phyloP scores from a whole-genome alignment of 2,329 filamentous ascomycete genomes.

The Apiospora rasikravindrae region DNA sequence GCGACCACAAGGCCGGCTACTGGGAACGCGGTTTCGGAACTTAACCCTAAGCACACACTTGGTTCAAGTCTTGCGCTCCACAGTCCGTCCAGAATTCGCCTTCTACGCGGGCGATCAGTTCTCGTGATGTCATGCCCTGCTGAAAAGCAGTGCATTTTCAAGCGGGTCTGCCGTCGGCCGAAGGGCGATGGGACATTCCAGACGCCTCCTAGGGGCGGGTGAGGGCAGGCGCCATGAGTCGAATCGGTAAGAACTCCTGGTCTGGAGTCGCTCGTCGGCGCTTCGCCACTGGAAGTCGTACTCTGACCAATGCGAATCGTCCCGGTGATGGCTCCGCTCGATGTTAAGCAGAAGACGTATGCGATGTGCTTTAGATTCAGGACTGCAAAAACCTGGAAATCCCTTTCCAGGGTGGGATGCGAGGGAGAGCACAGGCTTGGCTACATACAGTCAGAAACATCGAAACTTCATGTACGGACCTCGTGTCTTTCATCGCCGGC shows the following conservation, averaged over 20 bases:
- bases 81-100: slow-evolving; percentile 70
- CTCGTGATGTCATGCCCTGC: slow-evolving; percentile 47
- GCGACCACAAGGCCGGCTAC: slow-evolving; percentile 40
- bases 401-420: slow-evolving; percentile 26
- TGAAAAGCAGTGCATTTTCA: slow-evolving; percentile 55
- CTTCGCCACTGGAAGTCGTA: slow-evolving; percentile 65
- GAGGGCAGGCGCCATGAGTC: slow-evolving; percentile 74
- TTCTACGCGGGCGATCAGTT: slow-evolving; percentile 60
- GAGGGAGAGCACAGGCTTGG: slow-evolving; percentile 52
- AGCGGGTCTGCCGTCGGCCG: slow-evolving; percentile 46
- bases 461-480: slow-evolving; percentile 41
- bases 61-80: slow-evolving; percentile 76
- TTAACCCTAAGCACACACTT: slow-evolving; percentile 91
- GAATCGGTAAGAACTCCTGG: slow-evolving; percentile 74
- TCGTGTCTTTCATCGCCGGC: slow-evolving; percentile 47
- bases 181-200: slow-evolving; percentile 61
- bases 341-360: slow-evolving; percentile 37
- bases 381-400: slow-evolving; percentile 24
- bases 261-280: slow-evolving; percentile 77
- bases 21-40: slow-evolving; percentile 77
- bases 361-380: slow-evolving; percentile 30
- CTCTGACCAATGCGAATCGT: slow-evolving; percentile 51
- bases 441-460: slow-evolving; percentile 54
- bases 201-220: slow-evolving; percentile 56
- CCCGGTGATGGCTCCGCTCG: slow-evolving; percentile 32